A percentile compares a stretch with the other conserved stretches of the same genome.
phyloP scores from a whole-genome alignment of 805 yeast species.

The Wickerhamomyces tratensis region DNA sequence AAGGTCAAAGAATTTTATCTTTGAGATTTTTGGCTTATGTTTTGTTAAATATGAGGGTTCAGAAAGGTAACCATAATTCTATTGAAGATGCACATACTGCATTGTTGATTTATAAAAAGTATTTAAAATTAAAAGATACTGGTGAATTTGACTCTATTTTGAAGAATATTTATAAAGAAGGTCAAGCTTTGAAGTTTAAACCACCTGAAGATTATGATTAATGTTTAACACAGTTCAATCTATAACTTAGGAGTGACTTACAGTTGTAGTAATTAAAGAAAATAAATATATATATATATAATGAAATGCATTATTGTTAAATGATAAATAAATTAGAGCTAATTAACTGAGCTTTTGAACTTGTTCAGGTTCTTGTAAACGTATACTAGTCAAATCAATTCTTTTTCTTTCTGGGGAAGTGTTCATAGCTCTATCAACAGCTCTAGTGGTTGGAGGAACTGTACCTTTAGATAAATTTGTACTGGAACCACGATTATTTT shows the following conservation, averaged over 20 bases:
- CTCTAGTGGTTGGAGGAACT: conserved; percentile 28
- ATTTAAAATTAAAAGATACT: conserved; percentile 44
- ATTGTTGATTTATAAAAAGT: conserved; percentile 62
- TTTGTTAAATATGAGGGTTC: conserved; percentile 66
- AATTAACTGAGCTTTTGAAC: conserved; percentile 9
- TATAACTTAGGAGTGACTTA: too few species aligned
- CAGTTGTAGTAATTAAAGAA: too few species aligned
- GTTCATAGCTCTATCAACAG: conserved; percentile 24
- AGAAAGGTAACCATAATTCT: conserved; percentile 91
- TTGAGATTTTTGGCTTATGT: conserved; percentile 81
- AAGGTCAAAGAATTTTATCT: conserved; percentile 72
- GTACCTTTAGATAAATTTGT: background rate
- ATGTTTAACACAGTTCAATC: too few species aligned
- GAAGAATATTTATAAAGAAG: conserved; percentile 62
- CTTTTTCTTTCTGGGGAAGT: conserved; percentile 13
- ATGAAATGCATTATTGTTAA: too few species aligned
- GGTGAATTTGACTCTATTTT: conserved; percentile 57
- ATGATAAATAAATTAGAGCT: too few species aligned
- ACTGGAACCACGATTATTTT: too few species aligned
- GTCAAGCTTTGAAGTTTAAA: conserved; percentile 24
- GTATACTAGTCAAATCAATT: conserved; percentile 16
- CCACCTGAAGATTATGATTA: conserved; percentile 10
- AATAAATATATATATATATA: too few species aligned
- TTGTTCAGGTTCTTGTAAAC: conserved; percentile 11
- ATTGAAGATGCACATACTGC: conserved; percentile 95